Evolutionary conservation across 331 rosid genomes (phyloP).

Genomic region (Saraca asoca): DNA sequence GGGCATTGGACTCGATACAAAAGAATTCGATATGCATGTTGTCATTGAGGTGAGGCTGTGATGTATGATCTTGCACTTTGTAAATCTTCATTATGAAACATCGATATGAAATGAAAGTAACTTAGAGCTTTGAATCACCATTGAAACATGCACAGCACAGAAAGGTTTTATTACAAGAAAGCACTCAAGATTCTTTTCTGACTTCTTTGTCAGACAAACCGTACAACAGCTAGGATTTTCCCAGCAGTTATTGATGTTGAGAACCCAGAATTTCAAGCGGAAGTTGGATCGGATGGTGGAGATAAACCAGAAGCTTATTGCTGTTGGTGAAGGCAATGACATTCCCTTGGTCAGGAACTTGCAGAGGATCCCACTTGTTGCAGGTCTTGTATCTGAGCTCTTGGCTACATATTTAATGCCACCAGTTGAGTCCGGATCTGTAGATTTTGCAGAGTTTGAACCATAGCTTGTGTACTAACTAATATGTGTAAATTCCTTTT

Average conservation of each 20-base stretch:
- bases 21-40: constrained; percentile 97
- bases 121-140: no score
- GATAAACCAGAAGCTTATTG: constrained; percentile 71
- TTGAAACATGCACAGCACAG: no score
- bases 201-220: constrained; percentile 74
- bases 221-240: constrained; percentile 93
- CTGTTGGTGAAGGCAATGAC: constrained; percentile 66
- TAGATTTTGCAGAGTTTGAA: constrained; percentile 87
- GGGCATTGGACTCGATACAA: constrained; percentile 91
- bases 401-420: constrained; percentile 91
- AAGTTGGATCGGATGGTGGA: constrained; percentile 88
- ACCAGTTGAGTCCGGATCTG: constrained; percentile 94
- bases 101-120: no score
- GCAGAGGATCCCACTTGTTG: constrained; percentile 80
- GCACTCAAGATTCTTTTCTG: constrained; percentile 14
- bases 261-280: constrained; percentile 94
- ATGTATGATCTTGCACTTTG: no score
- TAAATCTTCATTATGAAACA: no score
- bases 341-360: constrained; percentile 79
- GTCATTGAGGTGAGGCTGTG: constrained; percentile 96
- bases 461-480: constrained; percentile 82
- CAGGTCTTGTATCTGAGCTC: constrained; percentile 79
- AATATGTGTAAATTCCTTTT: constrained; percentile 44
- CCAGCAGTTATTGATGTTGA: constrained; percentile 96
- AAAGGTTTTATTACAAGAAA: no score